Conservation (phyloP, 495 filamentous ascomycete genomes). For the Penicillium cataractarum region DNA sequence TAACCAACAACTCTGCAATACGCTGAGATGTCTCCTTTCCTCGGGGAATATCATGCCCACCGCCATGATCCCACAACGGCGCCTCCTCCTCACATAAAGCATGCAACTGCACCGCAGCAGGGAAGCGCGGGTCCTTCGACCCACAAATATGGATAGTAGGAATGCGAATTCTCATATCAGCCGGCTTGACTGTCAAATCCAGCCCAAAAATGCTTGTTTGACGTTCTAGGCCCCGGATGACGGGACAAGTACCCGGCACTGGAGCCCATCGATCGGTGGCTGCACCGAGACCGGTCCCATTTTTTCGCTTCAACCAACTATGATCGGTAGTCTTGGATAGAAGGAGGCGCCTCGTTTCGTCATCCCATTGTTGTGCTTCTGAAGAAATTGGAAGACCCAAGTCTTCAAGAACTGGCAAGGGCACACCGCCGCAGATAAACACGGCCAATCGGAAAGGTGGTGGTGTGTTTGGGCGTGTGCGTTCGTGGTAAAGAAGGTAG, state of each 20-base stretch:
- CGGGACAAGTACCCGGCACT: neutral
- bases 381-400: neutral
- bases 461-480: neutral
- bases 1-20: slow-evolving; percentile 4
- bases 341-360: neutral
- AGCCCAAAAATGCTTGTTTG: neutral
- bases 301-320: neutral
- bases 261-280: neutral
- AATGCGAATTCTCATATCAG: neutral
- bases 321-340: neutral
- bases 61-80: neutral
- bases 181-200: neutral
- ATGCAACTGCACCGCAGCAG: neutral
- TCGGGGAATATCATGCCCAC: slow-evolving; percentile 5
- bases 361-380: neutral
- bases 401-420: neutral
- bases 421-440: neutral
- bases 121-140: neutral
- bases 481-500: neutral
- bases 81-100: neutral
- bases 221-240: neutral
- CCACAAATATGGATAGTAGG: neutral
- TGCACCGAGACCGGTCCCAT: neutral
- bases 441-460: neutral
- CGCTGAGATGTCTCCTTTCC: neutral